A percentile compares a stretch with the other conserved stretches of the same genome.
phyloP scores from a whole-genome alignment of 176 grass and related monocot species.

The Triticum urartu region DNA sequence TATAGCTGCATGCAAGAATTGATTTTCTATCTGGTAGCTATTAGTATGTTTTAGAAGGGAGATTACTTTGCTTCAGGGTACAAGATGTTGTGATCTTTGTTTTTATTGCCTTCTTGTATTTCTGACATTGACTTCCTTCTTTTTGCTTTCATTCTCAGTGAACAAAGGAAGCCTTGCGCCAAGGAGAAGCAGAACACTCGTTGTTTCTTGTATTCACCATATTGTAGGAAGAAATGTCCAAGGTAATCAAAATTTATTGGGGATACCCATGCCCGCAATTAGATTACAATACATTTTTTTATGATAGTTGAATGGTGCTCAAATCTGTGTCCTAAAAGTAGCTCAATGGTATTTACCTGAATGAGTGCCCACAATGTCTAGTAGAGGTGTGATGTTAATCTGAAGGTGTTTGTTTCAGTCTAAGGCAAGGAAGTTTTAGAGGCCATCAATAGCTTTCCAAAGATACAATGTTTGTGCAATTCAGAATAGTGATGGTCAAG shows the following conservation, averaged over 20 bases:
- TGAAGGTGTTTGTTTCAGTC: too few relatives aligned
- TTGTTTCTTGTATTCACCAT: conserved; percentile 88
- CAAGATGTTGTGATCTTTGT: too few relatives aligned
- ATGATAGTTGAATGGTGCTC: background rate
- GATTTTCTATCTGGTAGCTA: too few relatives aligned
- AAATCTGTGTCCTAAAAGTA: background rate
- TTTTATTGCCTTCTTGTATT: too few relatives aligned
- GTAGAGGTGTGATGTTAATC: background rate
- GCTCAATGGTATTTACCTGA: conserved; percentile 40
- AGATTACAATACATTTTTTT: background rate
- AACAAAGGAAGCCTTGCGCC: conserved; percentile 42
- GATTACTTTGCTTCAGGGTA: too few relatives aligned
- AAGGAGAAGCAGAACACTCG: conserved; percentile 46
- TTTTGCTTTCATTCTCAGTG: background rate
- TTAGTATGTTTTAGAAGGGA: too few relatives aligned
- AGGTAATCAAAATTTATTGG: conserved; percentile 35
- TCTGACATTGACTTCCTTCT: too few relatives aligned
- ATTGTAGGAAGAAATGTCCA: conserved; percentile 74
- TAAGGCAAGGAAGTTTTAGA: too few relatives aligned
- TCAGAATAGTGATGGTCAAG: too few relatives aligned
- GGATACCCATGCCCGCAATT: conserved; percentile 70
- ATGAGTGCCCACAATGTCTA: conserved; percentile 88
- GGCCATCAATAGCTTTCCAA: too few relatives aligned
- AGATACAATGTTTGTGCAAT: too few relatives aligned
- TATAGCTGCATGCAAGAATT: too few relatives aligned